Conservation (phyloP, 176 grass and related monocot genomes). For the Lolium perenne region DNA sequence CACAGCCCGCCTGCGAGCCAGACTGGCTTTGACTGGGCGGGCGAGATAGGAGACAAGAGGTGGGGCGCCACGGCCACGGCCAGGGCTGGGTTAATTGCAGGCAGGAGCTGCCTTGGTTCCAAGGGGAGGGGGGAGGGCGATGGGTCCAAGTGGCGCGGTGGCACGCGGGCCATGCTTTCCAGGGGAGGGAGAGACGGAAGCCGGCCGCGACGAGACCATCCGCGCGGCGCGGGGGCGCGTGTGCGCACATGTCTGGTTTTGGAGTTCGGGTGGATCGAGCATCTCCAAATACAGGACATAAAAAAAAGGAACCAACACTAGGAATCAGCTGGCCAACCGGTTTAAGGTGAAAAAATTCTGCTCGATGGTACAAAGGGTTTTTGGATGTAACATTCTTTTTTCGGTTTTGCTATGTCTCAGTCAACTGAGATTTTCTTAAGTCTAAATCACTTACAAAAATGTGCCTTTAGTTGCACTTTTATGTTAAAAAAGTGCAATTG, state of each 20-base stretch:
- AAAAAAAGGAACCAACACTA: no score
- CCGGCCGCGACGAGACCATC: neutral
- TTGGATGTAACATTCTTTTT: no score
- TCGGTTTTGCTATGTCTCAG: no score
- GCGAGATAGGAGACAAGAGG: neutral
- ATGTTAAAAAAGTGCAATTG: no score
- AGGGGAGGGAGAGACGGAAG: neutral
- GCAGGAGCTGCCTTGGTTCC: neutral
- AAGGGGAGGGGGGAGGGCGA: neutral
- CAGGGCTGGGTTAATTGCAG: constrained; percentile 31
- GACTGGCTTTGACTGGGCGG: constrained; percentile 35
- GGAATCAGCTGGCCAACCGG: no score
- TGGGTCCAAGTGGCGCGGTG: constrained; percentile 1
- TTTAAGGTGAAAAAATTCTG: no score
- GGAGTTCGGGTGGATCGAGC: neutral
- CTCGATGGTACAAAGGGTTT: no score
- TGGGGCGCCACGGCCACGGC: constrained; percentile 14
- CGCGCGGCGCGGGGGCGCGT: neutral
- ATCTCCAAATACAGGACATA: no score
- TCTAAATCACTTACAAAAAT: no score
- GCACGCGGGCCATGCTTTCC: neutral
- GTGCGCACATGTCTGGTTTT: no score
- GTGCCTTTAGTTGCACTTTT: no score
- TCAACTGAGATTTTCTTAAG: no score
- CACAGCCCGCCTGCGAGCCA: neutral